Base-by-base conservation (phyloP, 1,284 basidiomycete genomes). In the Trametes versicolor region DNA sequence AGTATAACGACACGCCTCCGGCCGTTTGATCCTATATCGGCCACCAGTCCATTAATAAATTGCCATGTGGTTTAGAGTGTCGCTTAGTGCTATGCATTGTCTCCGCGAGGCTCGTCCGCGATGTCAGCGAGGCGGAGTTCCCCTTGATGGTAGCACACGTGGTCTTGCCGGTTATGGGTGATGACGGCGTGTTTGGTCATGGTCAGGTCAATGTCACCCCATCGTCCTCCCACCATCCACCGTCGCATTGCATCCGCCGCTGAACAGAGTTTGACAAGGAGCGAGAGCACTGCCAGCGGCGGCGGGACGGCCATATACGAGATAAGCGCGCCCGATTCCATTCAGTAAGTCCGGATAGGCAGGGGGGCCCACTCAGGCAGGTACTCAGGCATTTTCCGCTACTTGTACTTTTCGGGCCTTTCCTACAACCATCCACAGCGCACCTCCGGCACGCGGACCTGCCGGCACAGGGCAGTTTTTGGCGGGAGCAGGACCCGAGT, bases 331-430 rank as follows among this genome's bases (percentile, higher is more conserved):
- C 41, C 19, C 41, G 41, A 43, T 43, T 19, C 37, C 37, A 39
- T 43, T 43, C 41, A 19, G 51, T 34, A 19, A 23, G 8, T 23
- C 23, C 43, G 43, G 21, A 13, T 37, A 17, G 27, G 25, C 48
- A 17, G 48, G 41, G 41, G 41, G 15, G 12, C 48, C 19, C 48
- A 13, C 10, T 17, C 19, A 21, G 15, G 25, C 12, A 23, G 45
- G 43, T 48, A 9, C 21, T 12, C 8, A 12, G 45, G 48, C 45
- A 49, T 49, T 25, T 49, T 2, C 48, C 48, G 48, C 23, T 19
- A 29, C 59, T 61, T 61, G 59, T 55, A 53, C 52, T 54, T 61
- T 61, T 53, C 43, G 12, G 59, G 59, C 12, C 23, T 47, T 61
- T 49, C 36, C 8, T 21, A 21, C 34, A 39, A 54, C 59, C 59